Base-by-base conservation (phyloP, 768 basidiomycete species). In the Mycena haematopus region DNA sequence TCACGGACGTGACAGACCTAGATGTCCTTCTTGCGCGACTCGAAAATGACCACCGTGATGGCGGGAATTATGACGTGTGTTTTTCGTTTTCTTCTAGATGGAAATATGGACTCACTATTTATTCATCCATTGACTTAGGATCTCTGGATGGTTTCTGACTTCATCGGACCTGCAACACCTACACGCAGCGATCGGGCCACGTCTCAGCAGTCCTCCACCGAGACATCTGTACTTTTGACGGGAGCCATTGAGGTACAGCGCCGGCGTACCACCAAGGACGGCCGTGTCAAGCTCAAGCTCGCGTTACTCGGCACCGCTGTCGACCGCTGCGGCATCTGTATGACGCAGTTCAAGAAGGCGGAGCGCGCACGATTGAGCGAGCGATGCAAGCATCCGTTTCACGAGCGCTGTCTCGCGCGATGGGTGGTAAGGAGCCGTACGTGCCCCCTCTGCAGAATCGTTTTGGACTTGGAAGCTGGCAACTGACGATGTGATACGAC, bases 291-390 rank as follows among this genome's bases (percentile, higher is more conserved):
- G 77, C 68, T 91, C 47, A 93, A 91, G 76, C 73, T 92, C 52
- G 78, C 80, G 9, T 71, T 92, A 52, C 75, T 90, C 21, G 91
- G 87, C 40, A 77, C 82, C 15, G 69, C 78, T 1, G 90, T 93
- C 35, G 85, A 88, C 65, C 84, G 84, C 69, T 93, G 92, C 73
- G 83, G 86, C 42, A 87, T 92, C 52, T 93, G 92, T 71, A 75
- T 91, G 71, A 82, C 80, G 50, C 88, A 88, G 74, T 93, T 91
- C 76, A 86, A 78, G 74, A 79, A 76, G 9, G 82, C 75, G 19
- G 87, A 92, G 60, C 67, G 69, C 58, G 89, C 82, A 15, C 82
- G 82, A 35, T 69, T 90, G 73, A 82, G 84, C 4, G 82, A 83
- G 15, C 75, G 70, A 21, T 93, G 91, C 72, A 79, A 77, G 64